Evolutionary conservation across 495 filamentous ascomycete genomes (phyloP), one percentile per base, ranked within the genome.

Genomic region (Penicillium roqueforti): DNA sequence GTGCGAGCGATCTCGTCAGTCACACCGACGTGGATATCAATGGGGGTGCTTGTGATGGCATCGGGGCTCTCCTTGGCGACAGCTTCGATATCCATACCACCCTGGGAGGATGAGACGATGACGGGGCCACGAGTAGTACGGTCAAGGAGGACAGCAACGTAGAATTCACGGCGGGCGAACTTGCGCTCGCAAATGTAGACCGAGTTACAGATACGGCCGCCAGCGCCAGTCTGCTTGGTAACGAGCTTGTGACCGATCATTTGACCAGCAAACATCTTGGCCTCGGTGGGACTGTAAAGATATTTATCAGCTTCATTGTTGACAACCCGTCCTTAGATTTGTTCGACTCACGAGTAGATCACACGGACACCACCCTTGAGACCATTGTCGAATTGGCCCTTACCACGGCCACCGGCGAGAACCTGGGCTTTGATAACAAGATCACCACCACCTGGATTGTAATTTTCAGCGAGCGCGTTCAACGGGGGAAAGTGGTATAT

Each of bases 401-500:
- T 98, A 66, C 93, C 93, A 76, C 93, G 87, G 53, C 93, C 93
- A 73, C 93, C 93, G 66, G 93, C 93, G 39, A 98, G 85, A 45
- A 98, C 95, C 80, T 98, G 93, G 51, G 93, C 93, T 83, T 98
- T 98, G 81, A 98, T 97, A 57, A 98, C 93, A 87, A 97, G 89
- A 68, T 98, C 93, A 67, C 95, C 93, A 62, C 87, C 88, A 61
- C 86, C 83, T 88, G 56, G 14, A 26, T 47, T 39, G 19, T 55
- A 37, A 53, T 59, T 61, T 62, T 69, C 57, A 72, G 71, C 26
- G 34, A 31, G 16, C 37, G 54, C 28, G 47, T 39, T 46, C 28
- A 26, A 4, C 37, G n/a, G 29, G 38, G 32, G 36, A 20, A 14
- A 61, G 28, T 50, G 42, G 14, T 36, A 16, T 34, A 11, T 25